phyloP scores from a whole-genome alignment of 2,329 filamentous ascomycete species.

The Zymoseptoria passerinii region DNA sequence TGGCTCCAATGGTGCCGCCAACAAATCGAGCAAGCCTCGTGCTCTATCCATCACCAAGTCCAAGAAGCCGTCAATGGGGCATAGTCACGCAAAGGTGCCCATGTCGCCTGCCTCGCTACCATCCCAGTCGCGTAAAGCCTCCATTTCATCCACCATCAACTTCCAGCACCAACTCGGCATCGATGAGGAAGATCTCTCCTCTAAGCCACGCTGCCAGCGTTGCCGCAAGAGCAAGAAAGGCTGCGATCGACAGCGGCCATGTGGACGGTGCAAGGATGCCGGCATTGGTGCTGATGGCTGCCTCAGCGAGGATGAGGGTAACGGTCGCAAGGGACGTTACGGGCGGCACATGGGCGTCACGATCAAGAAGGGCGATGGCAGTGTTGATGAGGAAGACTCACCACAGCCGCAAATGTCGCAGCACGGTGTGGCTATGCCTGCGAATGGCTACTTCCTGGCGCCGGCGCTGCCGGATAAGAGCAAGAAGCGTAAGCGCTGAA shows the following conservation, averaged over 20 bases:
- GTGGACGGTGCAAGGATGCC: slow-evolving; percentile 89
- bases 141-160: slow-evolving; percentile 52
- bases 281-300: slow-evolving; percentile 89
- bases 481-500: slow-evolving; percentile 44
- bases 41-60: slow-evolving; percentile 44
- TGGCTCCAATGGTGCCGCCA: slow-evolving; percentile 6
- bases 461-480: slow-evolving; percentile 50
- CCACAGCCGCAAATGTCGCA: slow-evolving; percentile 8
- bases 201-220: slow-evolving; percentile 92
- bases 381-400: slow-evolving; percentile 7
- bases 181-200: slow-evolving; percentile 85
- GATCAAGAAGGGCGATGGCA: slow-evolving; percentile 47
- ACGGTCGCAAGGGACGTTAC: slow-evolving; percentile 91
- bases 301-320: slow-evolving; percentile 94
- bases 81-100: slow-evolving; percentile 32
- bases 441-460: slow-evolving; percentile 26
- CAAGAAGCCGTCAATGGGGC: slow-evolving; percentile 33
- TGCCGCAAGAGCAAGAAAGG: slow-evolving; percentile 99
- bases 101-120: slow-evolving; percentile 56
- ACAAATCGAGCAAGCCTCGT: slow-evolving; percentile 35
- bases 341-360: slow-evolving; percentile 61
- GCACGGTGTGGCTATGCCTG: slow-evolving; percentile 24
- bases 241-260: slow-evolving; percentile 92
- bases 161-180: slow-evolving; percentile 51
- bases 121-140: slow-evolving; percentile 63